A percentile compares a stretch with the other conserved stretches of the same genome.
Evolutionary conservation across 2,329 filamentous ascomycete species (phyloP).

Genomic region (Aspergillus calidoustus): DNA sequence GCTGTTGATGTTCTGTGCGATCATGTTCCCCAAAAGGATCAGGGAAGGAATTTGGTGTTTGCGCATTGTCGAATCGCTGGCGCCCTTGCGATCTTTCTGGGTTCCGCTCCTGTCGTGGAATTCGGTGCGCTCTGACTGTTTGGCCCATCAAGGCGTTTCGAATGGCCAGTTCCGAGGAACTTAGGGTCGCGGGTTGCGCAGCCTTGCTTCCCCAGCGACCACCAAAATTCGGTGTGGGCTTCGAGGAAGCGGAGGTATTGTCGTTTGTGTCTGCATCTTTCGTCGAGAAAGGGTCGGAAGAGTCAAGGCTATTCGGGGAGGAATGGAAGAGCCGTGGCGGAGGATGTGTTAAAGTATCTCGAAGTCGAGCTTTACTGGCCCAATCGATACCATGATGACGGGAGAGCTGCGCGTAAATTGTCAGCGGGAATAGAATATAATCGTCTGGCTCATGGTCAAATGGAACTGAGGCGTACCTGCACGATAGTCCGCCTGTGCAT

Average conservation of each 20-base stretch:
- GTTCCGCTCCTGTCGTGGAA: constrained; percentile 5
- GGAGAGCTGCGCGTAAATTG: constrained; percentile 35
- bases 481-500: constrained; percentile 42
- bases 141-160: constrained; percentile 34
- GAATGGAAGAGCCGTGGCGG: constrained; percentile 42
- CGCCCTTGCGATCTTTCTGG: background rate
- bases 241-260: constrained; percentile 10
- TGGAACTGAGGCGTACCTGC: constrained; percentile 31
- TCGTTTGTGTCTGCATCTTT: constrained; percentile 21
- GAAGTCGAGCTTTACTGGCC: constrained; percentile 38
- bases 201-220: constrained; percentile 26
- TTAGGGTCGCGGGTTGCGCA: constrained; percentile 30
- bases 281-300: constrained; percentile 34
- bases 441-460: background rate
- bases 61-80: background rate
- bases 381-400: constrained; percentile 46
- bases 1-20: background rate
- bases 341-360: constrained; percentile 26
- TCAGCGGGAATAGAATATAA: background rate
- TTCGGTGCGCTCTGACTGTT: background rate
- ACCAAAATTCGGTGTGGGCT: constrained; percentile 34
- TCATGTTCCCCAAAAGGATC: background rate
- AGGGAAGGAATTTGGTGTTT: too few relatives aligned
- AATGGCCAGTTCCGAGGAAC: constrained; percentile 37
- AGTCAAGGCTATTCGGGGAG: constrained; percentile 31